Conservation (phyloP, 768 basidiomycete genomes). For the Podaxis pistillaris region DNA sequence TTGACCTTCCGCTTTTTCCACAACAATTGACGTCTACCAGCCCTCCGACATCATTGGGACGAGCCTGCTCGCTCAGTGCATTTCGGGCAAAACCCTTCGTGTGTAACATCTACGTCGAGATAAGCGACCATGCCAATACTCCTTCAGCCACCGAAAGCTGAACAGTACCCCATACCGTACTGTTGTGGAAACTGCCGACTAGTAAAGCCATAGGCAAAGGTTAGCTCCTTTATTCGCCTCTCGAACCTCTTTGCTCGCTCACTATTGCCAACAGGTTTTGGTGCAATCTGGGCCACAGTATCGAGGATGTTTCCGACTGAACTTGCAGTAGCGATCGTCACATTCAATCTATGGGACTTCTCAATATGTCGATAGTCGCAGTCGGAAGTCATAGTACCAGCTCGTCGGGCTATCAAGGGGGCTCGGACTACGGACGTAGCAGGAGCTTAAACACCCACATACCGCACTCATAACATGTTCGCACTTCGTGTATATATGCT, state of each 20-base stretch:
- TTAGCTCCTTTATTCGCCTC: conserved; percentile 18
- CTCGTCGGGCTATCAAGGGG: conserved; percentile 50
- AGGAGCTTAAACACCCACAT: conserved; percentile 1
- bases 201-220: conserved; percentile 8
- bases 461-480: conserved; percentile 42
- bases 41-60: neutral
- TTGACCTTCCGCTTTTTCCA: neutral
- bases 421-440: neutral
- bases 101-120: conserved; percentile 8
- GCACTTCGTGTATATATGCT: conserved; percentile 58
- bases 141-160: neutral
- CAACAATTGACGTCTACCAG: neutral
- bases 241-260: conserved; percentile 26
- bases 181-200: conserved; percentile 58
- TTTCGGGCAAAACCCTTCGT: conserved; percentile 1
- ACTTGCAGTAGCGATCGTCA: conserved; percentile 64
- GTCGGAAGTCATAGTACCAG: conserved; percentile 39
- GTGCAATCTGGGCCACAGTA: conserved; percentile 60
- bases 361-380: conserved; percentile 16
- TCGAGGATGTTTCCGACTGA: conserved; percentile 61
- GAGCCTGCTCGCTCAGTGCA: neutral
- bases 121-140: neutral
- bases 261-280: conserved; percentile 78
- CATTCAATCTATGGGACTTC: conserved; percentile 53
- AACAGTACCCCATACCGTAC: conserved; percentile 48